Evolutionary conservation across 805 yeast species (phyloP).

Genomic region (Kazachstania martiniae): DNA sequence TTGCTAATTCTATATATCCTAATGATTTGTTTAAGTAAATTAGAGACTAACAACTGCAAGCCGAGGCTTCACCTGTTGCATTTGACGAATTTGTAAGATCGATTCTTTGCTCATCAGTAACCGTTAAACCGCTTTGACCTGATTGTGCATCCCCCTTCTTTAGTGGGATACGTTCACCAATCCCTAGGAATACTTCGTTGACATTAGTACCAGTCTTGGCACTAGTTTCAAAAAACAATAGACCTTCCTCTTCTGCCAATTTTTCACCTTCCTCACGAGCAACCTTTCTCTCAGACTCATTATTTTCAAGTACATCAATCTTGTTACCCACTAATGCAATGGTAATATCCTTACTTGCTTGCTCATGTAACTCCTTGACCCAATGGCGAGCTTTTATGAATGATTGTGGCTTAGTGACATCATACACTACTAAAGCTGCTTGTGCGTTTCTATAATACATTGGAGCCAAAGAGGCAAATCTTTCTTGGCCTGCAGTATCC

Average conservation of each 20-base stretch:
- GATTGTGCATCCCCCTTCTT: constrained; percentile 21
- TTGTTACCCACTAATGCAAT: constrained; percentile 94
- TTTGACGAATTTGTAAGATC: constrained; percentile 25
- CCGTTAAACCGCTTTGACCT: constrained; percentile 14
- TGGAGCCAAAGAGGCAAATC: constrained; percentile 93
- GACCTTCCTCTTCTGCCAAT: constrained; percentile 83
- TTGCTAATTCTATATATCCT: no score
- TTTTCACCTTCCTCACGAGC: constrained; percentile 76
- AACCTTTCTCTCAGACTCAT: constrained; percentile 48
- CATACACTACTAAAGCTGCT: constrained; percentile 93
- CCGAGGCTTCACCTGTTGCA: constrained; percentile 22
- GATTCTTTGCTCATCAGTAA: constrained; percentile 24
- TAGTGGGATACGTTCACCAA: constrained; percentile 75
- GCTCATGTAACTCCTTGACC: constrained; percentile 93
- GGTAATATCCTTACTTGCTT: constrained; percentile 82
- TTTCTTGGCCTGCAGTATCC: constrained; percentile 98
- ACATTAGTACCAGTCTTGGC: constrained; percentile 88
- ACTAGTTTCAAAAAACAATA: constrained; percentile 86
- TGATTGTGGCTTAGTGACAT: constrained; percentile 87
- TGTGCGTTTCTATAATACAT: constrained; percentile 97
- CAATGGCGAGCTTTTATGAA: constrained; percentile 95
- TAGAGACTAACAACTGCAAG: constrained; percentile 25
- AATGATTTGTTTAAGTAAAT: no score
- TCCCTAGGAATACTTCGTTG: constrained; percentile 80
- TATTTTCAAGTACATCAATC: constrained; percentile 58